Conservation (phyloP, 805 yeast genomes). For the Helenozyma rhizophorensis region DNA sequence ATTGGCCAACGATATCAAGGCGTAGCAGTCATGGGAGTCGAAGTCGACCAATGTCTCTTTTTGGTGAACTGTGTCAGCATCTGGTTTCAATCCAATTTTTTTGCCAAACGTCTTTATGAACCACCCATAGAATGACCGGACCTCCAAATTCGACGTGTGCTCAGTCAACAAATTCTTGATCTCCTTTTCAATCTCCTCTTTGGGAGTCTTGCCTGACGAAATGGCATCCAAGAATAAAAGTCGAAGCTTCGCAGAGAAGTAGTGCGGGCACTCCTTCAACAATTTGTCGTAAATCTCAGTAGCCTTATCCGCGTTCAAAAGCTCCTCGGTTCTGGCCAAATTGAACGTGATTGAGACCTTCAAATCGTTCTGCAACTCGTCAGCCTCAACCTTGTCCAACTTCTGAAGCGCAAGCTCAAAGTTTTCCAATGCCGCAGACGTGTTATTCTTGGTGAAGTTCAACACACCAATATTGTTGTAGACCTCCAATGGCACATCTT, state of each 20-base stretch:
- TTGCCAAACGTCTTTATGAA: slow-evolving; percentile 60
- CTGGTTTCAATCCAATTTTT: slow-evolving; percentile 44
- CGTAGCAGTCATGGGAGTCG: slow-evolving; percentile 86
- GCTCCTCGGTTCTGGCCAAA: slow-evolving; percentile 70
- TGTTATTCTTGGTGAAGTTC: slow-evolving; percentile 61
- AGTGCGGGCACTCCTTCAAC: slow-evolving; percentile 59
- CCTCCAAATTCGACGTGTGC: slow-evolving; percentile 64
- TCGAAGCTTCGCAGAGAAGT: slow-evolving; percentile 73
- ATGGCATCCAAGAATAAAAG: slow-evolving; percentile 57
- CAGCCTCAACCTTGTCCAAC: slow-evolving; percentile 32
- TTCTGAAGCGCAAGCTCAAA: slow-evolving; percentile 49
- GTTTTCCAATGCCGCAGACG: slow-evolving; percentile 50
- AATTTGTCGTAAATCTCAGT: slow-evolving; percentile 49
- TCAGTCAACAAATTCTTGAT: slow-evolving; percentile 50
- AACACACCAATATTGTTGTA: slow-evolving; percentile 84
- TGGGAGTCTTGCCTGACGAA: slow-evolving; percentile 29
- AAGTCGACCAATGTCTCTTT: slow-evolving; percentile 77
- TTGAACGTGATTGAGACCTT: slow-evolving; percentile 48
- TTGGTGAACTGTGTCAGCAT: slow-evolving; percentile 71
- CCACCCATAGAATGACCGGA: slow-evolving; percentile 93
- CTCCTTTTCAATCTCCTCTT: slow-evolving; percentile 48
- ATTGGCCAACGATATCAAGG: slow-evolving; percentile 86
- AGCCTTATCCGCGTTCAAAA: slow-evolving; percentile 31
- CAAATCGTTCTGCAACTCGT: slow-evolving; percentile 31
- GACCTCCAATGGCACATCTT: slow-evolving; percentile 54